phyloP scores from a whole-genome alignment of 148 eudicot genomes.

The Beta vulgaris region DNA sequence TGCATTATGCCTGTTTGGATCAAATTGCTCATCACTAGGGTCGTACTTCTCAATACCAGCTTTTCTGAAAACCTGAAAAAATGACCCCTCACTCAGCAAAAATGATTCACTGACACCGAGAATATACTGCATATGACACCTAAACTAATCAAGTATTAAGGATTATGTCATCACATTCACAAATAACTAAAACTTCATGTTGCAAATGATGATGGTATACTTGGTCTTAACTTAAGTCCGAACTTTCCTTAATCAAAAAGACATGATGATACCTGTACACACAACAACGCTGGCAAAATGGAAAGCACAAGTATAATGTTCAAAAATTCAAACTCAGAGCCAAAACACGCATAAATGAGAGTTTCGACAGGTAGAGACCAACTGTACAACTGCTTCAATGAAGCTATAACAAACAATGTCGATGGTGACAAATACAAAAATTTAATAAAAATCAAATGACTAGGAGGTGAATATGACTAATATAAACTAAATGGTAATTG shows the following conservation, averaged over 20 bases:
- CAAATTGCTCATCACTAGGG: slow-evolving; percentile 79
- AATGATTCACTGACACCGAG: slow-evolving; percentile 3
- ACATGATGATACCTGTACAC: neutral
- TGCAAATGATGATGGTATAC: neutral
- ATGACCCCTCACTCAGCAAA: slow-evolving; percentile 3
- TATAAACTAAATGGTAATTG: neutral
- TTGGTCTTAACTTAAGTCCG: neutral
- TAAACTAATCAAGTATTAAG: neutral
- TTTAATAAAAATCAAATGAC: neutral
- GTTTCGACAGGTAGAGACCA: too few relatives aligned
- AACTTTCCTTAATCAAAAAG: neutral
- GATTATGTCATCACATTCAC: neutral
- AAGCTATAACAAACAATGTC: slow-evolving; percentile 3
- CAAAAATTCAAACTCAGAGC: neutral
- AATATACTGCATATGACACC: neutral
- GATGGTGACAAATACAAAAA: neutral
- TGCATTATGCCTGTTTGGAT: slow-evolving; percentile 89
- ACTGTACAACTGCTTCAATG: neutral
- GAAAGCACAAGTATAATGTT: neutral
- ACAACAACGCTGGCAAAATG: neutral
- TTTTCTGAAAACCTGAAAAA: slow-evolving; percentile 70
- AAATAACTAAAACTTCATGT: neutral
- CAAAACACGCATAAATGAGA: neutral
- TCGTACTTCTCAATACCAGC: slow-evolving; percentile 77
- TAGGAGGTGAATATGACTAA: neutral